These are phyloP conservation scores for Arctostaphylos glauca DNA, from an alignment of 148 eudicot species.

Conservation along the genomic window DNA sequence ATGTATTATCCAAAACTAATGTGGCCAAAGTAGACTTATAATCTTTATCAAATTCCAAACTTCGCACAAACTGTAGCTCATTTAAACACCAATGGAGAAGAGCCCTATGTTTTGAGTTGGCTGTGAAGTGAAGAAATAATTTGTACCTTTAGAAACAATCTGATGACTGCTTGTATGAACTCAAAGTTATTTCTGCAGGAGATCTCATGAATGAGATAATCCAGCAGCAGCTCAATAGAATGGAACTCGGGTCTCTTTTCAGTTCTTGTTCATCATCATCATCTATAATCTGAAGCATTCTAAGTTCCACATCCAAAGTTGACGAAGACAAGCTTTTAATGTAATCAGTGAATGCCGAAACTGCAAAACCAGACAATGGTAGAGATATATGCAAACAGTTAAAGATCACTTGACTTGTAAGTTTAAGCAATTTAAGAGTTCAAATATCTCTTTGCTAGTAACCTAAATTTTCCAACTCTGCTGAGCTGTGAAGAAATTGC, in stretches of 20 bases:
- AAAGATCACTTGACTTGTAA: neutral
- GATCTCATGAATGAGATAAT: constrained; percentile 75
- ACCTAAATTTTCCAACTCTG: constrained; percentile 61
- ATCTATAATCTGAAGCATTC: constrained; percentile 90
- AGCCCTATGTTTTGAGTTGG: neutral
- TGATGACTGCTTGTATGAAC: constrained; percentile 77
- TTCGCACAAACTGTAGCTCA: no score
- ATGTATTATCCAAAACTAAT: neutral
- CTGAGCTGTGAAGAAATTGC: constrained; percentile 60
- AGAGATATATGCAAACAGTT: neutral
- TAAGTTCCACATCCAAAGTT: constrained; percentile 87
- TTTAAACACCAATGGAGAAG: neutral
- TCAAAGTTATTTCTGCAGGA: constrained; percentile 85
- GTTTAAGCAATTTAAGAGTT: neutral
- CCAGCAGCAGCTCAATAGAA: constrained; percentile 70
- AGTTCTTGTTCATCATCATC: constrained; percentile 59
- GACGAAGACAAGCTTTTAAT: constrained; percentile 82
- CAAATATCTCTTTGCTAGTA: neutral
- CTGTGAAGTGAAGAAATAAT: neutral
- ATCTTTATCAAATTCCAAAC: neutral
- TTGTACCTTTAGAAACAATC: constrained; percentile 83
- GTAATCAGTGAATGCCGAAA: constrained; percentile 77
- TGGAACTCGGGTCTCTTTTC: constrained; percentile 58
- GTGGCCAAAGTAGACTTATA: neutral
- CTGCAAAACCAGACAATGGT: constrained; percentile 39